Conservation (phyloP, 2,329 filamentous ascomycete genomes). For the Xylaria sp. region DNA sequence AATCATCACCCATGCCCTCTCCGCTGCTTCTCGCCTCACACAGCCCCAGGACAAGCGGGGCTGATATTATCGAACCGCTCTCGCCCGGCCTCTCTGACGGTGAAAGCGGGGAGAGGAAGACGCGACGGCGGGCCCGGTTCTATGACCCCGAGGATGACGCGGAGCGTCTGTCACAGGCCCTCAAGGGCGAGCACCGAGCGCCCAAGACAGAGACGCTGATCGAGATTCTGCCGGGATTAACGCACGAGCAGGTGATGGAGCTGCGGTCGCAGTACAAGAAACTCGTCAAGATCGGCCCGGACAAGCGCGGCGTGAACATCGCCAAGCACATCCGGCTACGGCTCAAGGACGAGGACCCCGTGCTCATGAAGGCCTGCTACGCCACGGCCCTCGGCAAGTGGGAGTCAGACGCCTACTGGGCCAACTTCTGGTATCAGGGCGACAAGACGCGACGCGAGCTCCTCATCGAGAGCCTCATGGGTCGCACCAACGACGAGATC, state of each 20-base stretch:
- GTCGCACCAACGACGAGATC: conserved; percentile 88
- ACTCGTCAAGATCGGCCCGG: conserved; percentile 79
- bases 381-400: conserved; percentile 87
- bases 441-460: conserved; percentile 86
- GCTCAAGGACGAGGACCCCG: conserved; percentile 77
- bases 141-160: conserved; percentile 87
- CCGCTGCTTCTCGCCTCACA: conserved; percentile 71
- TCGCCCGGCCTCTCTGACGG: conserved; percentile 64
- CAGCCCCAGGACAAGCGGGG: conserved; percentile 53
- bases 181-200: conserved; percentile 70
- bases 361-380: conserved; percentile 91
- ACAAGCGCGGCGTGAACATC: conserved; percentile 82
- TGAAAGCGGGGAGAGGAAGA: conserved; percentile 56
- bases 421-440: conserved; percentile 96
- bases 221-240: conserved; percentile 83
- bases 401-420: conserved; percentile 97
- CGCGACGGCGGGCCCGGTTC: conserved; percentile 73
- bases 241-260: conserved; percentile 87
- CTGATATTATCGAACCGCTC: conserved; percentile 58
- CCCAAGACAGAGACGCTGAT: conserved; percentile 78
- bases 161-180: conserved; percentile 76
- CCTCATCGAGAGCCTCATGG: conserved; percentile 93
- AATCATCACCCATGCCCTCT: conserved; percentile 93
- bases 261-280: conserved; percentile 91
- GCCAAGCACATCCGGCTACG: conserved; percentile 84